Evolutionary conservation across 495 filamentous ascomycete genomes (phyloP).

Genomic region (Aspergillus taichungensis): DNA sequence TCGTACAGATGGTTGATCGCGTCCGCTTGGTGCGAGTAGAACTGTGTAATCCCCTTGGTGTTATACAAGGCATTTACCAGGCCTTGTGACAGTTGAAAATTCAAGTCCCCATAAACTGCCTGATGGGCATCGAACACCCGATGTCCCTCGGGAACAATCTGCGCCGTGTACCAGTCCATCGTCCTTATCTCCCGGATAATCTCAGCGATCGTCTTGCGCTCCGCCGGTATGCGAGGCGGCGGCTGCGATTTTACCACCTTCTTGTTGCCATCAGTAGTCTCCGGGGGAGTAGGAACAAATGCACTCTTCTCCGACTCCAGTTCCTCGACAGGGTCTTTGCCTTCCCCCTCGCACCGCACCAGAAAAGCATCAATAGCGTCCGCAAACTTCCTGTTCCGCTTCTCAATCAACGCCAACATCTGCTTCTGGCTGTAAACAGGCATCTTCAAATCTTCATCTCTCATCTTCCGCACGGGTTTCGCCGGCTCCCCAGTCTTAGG

Average conservation of each 20-base stretch:
- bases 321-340: slow-evolving; percentile 56
- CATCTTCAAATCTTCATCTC: slow-evolving; percentile 81
- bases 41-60: slow-evolving; percentile 67
- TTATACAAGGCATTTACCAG: slow-evolving; percentile 94
- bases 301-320: slow-evolving; percentile 41
- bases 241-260: slow-evolving; percentile 28
- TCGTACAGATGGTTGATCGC: slow-evolving; percentile 85
- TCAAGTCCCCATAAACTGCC: slow-evolving; percentile 72
- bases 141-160: slow-evolving; percentile 93
- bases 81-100: slow-evolving; percentile 79
- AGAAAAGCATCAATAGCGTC: slow-evolving; percentile 72
- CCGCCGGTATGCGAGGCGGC: slow-evolving; percentile 66
- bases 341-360: slow-evolving; percentile 57
- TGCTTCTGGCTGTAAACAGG: slow-evolving; percentile 89
- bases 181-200: slow-evolving; percentile 79
- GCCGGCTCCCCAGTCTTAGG: slow-evolving; percentile 62
- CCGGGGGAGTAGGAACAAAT: slow-evolving; percentile 41
- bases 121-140: slow-evolving; percentile 84
- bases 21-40: slow-evolving; percentile 94
- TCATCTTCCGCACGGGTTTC: slow-evolving; percentile 52
- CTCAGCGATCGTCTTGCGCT: slow-evolving; percentile 72
- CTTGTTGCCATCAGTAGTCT: slow-evolving; percentile 42
- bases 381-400: slow-evolving; percentile 77
- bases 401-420: slow-evolving; percentile 84
- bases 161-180: slow-evolving; percentile 78